Conservation (phyloP, 192 early-diverging fungal species). For the Entrophospora sp. region DNA sequence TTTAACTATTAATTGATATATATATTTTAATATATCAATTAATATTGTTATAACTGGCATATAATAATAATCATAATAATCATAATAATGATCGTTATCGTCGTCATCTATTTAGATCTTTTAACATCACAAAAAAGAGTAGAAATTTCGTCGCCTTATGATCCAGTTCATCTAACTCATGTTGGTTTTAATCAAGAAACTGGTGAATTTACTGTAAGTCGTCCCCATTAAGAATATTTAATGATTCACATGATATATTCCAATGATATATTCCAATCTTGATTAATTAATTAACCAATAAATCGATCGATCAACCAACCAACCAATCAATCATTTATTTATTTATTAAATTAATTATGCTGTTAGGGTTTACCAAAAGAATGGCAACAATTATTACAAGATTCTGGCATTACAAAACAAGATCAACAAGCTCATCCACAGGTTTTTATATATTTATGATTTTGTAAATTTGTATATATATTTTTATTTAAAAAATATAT, state of each 20-base stretch:
- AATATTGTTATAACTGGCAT: not conserved
- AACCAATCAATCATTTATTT: not conserved
- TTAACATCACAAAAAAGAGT: conserved; percentile 62
- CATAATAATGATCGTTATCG: not conserved
- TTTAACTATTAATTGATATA: not conserved
- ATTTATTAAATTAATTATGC: not conserved
- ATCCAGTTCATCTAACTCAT: conserved; percentile 94
- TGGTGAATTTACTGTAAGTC: conserved; percentile 81
- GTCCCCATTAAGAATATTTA: not conserved
- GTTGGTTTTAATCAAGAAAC: conserved; percentile 96
- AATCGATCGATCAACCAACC: too few species aligned
- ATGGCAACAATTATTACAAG: conserved; percentile 85
- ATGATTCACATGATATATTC: not conserved
- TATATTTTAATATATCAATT: not conserved
- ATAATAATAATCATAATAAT: not conserved
- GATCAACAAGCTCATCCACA: conserved; percentile 92
- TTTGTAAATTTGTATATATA: not conserved
- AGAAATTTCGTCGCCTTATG: conserved; percentile 92
- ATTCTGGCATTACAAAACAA: conserved; percentile 90
- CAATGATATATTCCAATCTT: too few species aligned
- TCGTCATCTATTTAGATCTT: conserved; percentile 28
- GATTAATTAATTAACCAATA: too few species aligned
- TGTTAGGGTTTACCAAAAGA: conserved; percentile 84
- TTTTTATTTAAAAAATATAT: conserved; percentile 5
- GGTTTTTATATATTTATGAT: conserved; percentile 24